Evolutionary conservation across 2,329 filamentous ascomycete genomes (phyloP).

Genomic region (Phyllosticta citribraziliensis): DNA sequence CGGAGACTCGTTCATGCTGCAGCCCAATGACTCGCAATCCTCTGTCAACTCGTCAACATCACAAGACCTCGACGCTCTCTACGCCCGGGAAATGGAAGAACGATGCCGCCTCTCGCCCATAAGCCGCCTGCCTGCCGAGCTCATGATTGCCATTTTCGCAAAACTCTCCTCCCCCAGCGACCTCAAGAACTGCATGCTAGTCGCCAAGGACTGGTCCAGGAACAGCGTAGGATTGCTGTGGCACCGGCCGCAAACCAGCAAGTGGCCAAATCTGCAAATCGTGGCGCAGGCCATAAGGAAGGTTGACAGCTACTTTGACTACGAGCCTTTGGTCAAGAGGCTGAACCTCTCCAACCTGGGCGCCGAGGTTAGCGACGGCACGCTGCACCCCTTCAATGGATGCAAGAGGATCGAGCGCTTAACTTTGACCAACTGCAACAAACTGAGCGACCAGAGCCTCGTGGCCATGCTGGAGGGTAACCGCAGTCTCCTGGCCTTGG

Average conservation of each 20-base stretch:
- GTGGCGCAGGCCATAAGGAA: slow-evolving; percentile 72
- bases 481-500: slow-evolving; percentile 72
- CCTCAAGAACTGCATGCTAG: slow-evolving; percentile 79
- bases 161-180: slow-evolving; percentile 69
- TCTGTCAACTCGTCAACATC: slow-evolving; percentile 75
- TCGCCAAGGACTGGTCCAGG: slow-evolving; percentile 87
- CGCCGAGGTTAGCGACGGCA: slow-evolving; percentile 76
- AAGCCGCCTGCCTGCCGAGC: slow-evolving; percentile 79
- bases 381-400: slow-evolving; percentile 65
- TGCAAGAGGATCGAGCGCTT: slow-evolving; percentile 90
- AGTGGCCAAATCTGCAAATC: slow-evolving; percentile 68
- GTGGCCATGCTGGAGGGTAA: slow-evolving; percentile 71
- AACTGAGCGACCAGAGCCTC: slow-evolving; percentile 75
- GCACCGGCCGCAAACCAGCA: slow-evolving; percentile 87
- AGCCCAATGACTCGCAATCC: slow-evolving; percentile 82
- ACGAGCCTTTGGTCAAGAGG: slow-evolving; percentile 81
- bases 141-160: slow-evolving; percentile 85
- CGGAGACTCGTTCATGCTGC: slow-evolving; percentile 81
- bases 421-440: slow-evolving; percentile 81
- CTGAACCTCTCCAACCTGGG: slow-evolving; percentile 79
- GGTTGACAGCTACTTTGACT: slow-evolving; percentile 72
- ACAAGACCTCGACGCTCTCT: slow-evolving; percentile 63
- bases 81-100: slow-evolving; percentile 45
- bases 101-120: slow-evolving; percentile 66
- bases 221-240: slow-evolving; percentile 90